Percentiles rank a stretch among this genome's conserved stretches.
phyloP scores from a whole-genome alignment of 768 basidiomycete genomes.

The Fistulinella prunicolor region DNA sequence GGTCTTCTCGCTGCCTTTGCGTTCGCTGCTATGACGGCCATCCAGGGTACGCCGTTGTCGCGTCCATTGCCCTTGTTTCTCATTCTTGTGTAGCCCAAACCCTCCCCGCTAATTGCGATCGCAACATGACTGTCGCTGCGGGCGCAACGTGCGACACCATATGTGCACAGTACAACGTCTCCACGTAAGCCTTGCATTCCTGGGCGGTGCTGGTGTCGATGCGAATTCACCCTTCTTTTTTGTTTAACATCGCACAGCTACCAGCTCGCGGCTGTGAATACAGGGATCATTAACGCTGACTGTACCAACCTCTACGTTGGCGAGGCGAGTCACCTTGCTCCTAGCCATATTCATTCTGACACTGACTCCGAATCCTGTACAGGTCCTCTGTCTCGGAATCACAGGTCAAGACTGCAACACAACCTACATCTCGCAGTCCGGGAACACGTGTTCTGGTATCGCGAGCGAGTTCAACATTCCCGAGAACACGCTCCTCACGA shows the following conservation, averaged over 20 bases:
- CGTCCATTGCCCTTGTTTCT: neutral
- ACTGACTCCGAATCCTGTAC: neutral
- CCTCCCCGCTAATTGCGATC: constrained; percentile 48
- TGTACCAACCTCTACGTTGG: constrained; percentile 58
- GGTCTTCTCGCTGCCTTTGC: constrained; percentile 12
- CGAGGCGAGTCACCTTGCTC: constrained; percentile 34
- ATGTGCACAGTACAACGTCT: constrained; percentile 56
- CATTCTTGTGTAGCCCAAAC: constrained; percentile 42
- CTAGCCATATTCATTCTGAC: neutral
- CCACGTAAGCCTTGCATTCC: constrained; percentile 45
- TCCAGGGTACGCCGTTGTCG: constrained; percentile 15
- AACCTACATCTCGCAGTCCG: constrained; percentile 44
- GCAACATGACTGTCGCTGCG: constrained; percentile 52
- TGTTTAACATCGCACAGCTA: constrained; percentile 36
- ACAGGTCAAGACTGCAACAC: constrained; percentile 53
- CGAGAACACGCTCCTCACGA: constrained; percentile 45
- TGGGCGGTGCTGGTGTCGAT: neutral
- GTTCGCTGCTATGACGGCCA: constrained; percentile 11
- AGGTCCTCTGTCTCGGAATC: constrained; percentile 57
- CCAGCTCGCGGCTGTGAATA: constrained; percentile 57
- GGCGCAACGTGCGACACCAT: constrained; percentile 68
- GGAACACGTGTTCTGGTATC: constrained; percentile 53
- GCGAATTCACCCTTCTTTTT: neutral
- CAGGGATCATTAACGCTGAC: constrained; percentile 42
- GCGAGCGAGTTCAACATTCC: constrained; percentile 40